These are phyloP conservation scores for Magnusiomyces sp. DNA, from an alignment of 1,139 yeast species.

Conservation along the genomic window DNA sequence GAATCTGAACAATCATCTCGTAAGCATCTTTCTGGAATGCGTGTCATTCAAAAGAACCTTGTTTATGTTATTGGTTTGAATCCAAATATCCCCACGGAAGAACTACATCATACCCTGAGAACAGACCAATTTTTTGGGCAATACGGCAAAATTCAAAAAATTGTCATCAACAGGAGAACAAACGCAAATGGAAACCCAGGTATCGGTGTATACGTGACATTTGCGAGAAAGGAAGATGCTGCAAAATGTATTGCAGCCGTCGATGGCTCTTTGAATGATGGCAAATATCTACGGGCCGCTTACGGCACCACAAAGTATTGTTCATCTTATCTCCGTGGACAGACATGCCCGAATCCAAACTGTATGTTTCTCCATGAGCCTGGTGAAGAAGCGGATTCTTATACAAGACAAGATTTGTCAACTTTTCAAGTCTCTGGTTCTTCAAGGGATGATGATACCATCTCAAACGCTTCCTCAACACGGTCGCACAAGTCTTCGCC, in stretches of 20 bases:
- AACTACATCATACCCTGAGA: slow-evolving; percentile 72
- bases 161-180: slow-evolving; percentile 77
- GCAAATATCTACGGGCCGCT: slow-evolving; percentile 79
- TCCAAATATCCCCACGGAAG: slow-evolving; percentile 86
- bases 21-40: slow-evolving; percentile 91
- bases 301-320: slow-evolving; percentile 99
- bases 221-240: slow-evolving; percentile 89
- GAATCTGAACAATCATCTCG: slow-evolving; percentile 68
- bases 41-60: slow-evolving; percentile 94
- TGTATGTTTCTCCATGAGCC: slow-evolving; percentile 99
- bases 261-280: slow-evolving; percentile 92
- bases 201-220: slow-evolving; percentile 92
- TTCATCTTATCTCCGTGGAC: slow-evolving; percentile 88
- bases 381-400: slow-evolving; percentile 97
- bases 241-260: slow-evolving; percentile 85
- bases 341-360: slow-evolving; percentile 95
- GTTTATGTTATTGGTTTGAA: slow-evolving; percentile 95
- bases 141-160: slow-evolving; percentile 90
- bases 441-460: slow-evolving; percentile 4
- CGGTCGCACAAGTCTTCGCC: neutral
- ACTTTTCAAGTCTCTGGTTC: slow-evolving; percentile 47
- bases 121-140: slow-evolving; percentile 96
- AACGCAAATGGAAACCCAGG: slow-evolving; percentile 54
- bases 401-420: slow-evolving; percentile 84
- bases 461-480: slow-evolving; percentile 1